phyloP scores from a whole-genome alignment of 192 early-diverging fungal genomes.

The Backusella tuberculispora region DNA sequence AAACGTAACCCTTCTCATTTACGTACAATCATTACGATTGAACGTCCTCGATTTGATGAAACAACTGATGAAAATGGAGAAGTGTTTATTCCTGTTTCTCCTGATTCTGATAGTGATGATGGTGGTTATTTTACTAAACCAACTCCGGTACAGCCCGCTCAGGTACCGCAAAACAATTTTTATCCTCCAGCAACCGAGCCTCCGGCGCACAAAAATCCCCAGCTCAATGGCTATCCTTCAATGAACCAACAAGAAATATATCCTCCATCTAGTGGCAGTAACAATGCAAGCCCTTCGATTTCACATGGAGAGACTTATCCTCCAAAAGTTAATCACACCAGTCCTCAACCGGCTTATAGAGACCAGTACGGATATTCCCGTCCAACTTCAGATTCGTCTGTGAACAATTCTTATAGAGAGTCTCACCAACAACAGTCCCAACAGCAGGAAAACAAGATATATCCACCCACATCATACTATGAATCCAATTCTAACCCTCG shows the following conservation, averaged over 20 bases:
- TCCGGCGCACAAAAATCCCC: background rate
- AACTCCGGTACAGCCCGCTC: background rate
- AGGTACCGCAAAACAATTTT: constrained; percentile 12
- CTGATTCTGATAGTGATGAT: constrained; percentile 18
- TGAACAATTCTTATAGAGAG: background rate
- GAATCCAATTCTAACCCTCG: background rate
- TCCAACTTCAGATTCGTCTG: background rate
- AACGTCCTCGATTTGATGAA: constrained; percentile 2
- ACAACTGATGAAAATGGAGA: background rate
- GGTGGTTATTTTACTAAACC: constrained; percentile 7
- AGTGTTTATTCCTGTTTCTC: constrained; percentile 18
- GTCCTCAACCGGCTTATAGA: background rate
- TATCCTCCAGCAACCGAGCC: constrained; percentile 1
- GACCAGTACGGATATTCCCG: background rate
- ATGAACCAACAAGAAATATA: background rate
- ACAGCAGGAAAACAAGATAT: background rate
- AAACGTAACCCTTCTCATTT: background rate
- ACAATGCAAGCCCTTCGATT: background rate
- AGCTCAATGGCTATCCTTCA: constrained; percentile 2
- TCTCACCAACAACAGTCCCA: constrained; percentile 1
- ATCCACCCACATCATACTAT: background rate
- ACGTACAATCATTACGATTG: constrained; percentile 17
- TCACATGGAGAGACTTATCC: background rate
- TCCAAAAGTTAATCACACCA: background rate
- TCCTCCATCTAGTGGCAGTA: background rate